Conservation (phyloP, 192 early-diverging fungal species). For the Coemansia sp. region DNA sequence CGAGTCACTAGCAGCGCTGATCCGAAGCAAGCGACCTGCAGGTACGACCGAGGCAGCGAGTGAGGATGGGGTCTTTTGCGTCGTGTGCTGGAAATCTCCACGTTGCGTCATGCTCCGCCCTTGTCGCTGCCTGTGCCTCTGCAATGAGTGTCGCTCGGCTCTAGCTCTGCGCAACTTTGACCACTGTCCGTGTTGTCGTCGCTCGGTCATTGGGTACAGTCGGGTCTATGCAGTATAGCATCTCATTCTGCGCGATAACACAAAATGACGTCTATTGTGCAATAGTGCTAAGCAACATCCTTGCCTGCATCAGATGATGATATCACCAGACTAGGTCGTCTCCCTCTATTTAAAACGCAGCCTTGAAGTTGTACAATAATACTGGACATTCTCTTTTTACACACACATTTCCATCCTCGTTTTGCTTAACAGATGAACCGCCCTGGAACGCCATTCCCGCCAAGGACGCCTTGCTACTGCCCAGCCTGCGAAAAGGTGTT, state of each 20-base stretch:
- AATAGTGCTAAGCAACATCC: not conserved
- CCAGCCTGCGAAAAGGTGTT: not conserved
- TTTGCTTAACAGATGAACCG: not conserved
- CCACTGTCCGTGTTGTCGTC: conserved; percentile 51
- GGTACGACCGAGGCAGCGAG: not conserved
- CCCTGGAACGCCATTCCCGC: not conserved
- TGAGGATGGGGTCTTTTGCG: conserved; percentile 21
- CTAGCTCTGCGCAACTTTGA: conserved; percentile 45
- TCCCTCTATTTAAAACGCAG: too few species aligned
- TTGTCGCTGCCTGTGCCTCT: conserved; percentile 49
- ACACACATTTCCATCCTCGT: too few species aligned
- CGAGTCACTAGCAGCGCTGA: conserved; percentile 39
- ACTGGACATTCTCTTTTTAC: too few species aligned
- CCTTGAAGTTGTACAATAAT: too few species aligned
- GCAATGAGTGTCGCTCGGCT: conserved; percentile 46
- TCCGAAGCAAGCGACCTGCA: conserved; percentile 27
- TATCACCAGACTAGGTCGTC: not conserved
- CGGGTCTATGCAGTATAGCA: conserved; percentile 45
- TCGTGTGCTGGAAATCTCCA: conserved; percentile 41
- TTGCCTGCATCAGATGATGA: not conserved
- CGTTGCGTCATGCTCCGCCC: conserved; percentile 52
- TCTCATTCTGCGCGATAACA: not conserved
- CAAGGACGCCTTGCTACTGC: not conserved
- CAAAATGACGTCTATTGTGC: too few species aligned
- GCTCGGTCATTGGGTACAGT: conserved; percentile 40